phyloP scores from a whole-genome alignment of 768 basidiomycete genomes.

The Boletus subparvulus region DNA sequence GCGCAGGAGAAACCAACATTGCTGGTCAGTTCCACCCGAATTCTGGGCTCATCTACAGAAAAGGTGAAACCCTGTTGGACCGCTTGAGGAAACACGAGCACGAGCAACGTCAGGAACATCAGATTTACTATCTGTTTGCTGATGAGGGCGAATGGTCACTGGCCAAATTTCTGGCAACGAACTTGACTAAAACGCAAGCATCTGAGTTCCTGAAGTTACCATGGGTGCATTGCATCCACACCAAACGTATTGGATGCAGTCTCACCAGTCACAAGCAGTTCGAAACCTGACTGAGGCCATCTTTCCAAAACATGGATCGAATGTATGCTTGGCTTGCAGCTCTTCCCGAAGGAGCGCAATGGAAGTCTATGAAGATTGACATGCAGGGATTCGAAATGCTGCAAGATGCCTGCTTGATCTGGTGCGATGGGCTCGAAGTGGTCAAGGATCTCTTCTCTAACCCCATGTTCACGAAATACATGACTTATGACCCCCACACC shows the following conservation, averaged over 20 bases:
- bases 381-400: background rate
- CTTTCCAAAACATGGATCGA: background rate
- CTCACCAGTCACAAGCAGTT: background rate
- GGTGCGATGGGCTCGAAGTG: too few species aligned
- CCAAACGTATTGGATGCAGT: background rate
- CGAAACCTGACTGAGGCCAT: background rate
- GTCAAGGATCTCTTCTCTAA: too few species aligned
- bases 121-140: too few species aligned
- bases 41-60: too few species aligned
- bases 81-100: too few species aligned
- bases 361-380: background rate
- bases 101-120: too few species aligned
- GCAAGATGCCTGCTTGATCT: background rate
- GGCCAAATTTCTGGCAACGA: background rate
- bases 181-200: background rate
- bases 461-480: too few species aligned
- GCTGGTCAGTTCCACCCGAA: too few species aligned
- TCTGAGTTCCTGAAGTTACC: background rate
- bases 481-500: too few species aligned
- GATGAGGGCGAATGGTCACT: background rate
- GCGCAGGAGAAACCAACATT: too few species aligned
- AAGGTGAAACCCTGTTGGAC: too few species aligned
- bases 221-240: background rate
- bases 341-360: background rate
- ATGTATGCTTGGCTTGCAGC: background rate